A percentile compares a stretch with the other conserved stretches of the same genome.
These are phyloP conservation scores for Fusarium albidum DNA, from an alignment of 2,329 filamentous ascomycete genomes.

Conservation along the genomic window DNA sequence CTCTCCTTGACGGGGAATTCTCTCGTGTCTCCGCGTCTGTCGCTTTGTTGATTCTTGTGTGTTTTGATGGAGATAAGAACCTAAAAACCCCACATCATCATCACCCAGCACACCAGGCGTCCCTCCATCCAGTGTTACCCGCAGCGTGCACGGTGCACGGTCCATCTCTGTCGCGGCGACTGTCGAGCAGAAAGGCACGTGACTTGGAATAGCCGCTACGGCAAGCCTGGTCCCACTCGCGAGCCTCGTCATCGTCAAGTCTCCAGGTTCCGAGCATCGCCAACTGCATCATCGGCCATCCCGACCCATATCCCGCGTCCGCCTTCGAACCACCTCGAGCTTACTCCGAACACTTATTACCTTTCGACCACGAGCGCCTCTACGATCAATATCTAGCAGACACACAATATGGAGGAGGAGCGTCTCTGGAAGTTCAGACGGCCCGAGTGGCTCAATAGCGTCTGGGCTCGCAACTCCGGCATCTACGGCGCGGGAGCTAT, in stretches of 20 bases:
- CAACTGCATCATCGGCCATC: conserved; percentile 23
- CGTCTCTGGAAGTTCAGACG: conserved; percentile 72
- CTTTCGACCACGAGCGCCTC: background rate
- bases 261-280: conserved; percentile 26
- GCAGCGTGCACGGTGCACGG: background rate
- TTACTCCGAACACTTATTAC: background rate
- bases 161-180: background rate
- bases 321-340: conserved; percentile 1
- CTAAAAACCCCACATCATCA: conserved; percentile 2
- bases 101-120: conserved; percentile 21
- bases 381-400: background rate
- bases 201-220: conserved; percentile 21
- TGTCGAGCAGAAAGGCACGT: conserved; percentile 19
- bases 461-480: conserved; percentile 69
- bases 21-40: conserved; percentile 26
- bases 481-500: conserved; percentile 70
- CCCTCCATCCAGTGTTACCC: background rate
- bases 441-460: conserved; percentile 73
- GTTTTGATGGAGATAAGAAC: conserved; percentile 15
- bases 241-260: conserved; percentile 43
- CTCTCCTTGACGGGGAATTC: conserved; percentile 28
- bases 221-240: conserved; percentile 23
- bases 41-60: conserved; percentile 28
- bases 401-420: conserved; percentile 67
- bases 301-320: background rate